Evolutionary conservation across 2,329 filamentous ascomycete genomes (phyloP).

Genomic region (Lachnellula suecica): DNA sequence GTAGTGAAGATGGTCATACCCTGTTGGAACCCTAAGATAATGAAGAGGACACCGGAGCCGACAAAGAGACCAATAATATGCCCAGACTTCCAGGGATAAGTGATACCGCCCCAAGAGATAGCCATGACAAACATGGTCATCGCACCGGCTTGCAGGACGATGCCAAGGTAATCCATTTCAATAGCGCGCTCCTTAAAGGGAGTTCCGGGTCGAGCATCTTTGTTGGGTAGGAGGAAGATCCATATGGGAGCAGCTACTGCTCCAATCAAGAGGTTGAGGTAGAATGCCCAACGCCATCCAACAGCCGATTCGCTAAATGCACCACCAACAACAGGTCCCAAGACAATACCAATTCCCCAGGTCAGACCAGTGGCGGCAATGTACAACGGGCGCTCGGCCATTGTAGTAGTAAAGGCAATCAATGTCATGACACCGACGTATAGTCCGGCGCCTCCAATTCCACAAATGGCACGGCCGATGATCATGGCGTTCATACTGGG

Average conservation of each 20-base stretch:
- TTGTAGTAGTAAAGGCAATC: conserved; percentile 11
- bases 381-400: conserved; percentile 13
- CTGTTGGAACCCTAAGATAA: conserved; percentile 23
- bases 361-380: conserved; percentile 11
- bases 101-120: conserved; percentile 34
- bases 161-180: conserved; percentile 29
- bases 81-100: conserved; percentile 30
- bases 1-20: conserved; percentile 31
- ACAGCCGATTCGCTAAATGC: conserved; percentile 25
- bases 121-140: conserved; percentile 35
- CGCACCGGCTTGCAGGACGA: conserved; percentile 32
- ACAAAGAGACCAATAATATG: conserved; percentile 37
- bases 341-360: conserved; percentile 21
- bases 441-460: conserved; percentile 41
- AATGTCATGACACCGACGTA: conserved; percentile 36
- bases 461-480: conserved; percentile 41
- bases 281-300: conserved; percentile 37
- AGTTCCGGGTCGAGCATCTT: conserved; percentile 28
- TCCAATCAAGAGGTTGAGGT: conserved; percentile 28
- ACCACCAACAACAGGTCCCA: conserved; percentile 29
- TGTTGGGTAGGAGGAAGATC: conserved; percentile 34
- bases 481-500: conserved; percentile 42
- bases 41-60: conserved; percentile 40
- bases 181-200: conserved; percentile 19
- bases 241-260: conserved; percentile 41